A percentile compares a stretch with the other conserved stretches of the same genome.
Conservation (phyloP, 495 filamentous ascomycete species). For the Aspergillus kassunensis region DNA sequence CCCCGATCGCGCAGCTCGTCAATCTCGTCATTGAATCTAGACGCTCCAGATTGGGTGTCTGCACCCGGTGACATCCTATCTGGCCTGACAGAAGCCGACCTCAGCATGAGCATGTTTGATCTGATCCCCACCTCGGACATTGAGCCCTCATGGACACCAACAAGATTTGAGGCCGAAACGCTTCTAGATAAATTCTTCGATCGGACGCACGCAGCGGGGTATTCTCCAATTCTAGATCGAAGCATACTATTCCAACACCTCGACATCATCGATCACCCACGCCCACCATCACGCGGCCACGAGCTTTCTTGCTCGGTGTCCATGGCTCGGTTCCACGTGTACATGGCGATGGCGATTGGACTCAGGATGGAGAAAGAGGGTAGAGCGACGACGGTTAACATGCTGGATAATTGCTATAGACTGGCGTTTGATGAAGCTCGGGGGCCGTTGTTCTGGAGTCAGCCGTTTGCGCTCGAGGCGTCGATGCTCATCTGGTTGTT, state of each 20-base stretch:
- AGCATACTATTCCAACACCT: slow-evolving; percentile 6
- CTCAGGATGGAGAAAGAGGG: slow-evolving; percentile 8
- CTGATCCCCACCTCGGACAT: neutral
- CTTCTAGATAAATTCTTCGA: slow-evolving; percentile 14
- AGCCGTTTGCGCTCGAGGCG: slow-evolving; percentile 2
- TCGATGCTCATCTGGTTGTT: slow-evolving; percentile 13
- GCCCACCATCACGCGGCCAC: neutral
- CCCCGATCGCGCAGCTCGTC: slow-evolving; percentile 15
- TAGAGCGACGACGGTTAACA: neutral
- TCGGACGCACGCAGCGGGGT: neutral
- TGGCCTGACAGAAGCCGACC: neutral
- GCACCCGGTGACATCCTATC: neutral
- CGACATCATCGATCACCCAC: slow-evolving; percentile 1
- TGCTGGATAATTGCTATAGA: slow-evolving; percentile 15
- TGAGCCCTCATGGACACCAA: neutral
- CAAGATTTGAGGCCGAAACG: slow-evolving; percentile 6
- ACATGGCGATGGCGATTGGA: slow-evolving; percentile 19
- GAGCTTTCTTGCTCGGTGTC: neutral
- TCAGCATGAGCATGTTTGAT: neutral
- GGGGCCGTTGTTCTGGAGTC: slow-evolving; percentile 11
- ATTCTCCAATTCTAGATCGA: neutral
- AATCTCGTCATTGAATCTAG: slow-evolving; percentile 13
- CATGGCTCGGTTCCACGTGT: slow-evolving; percentile 17
- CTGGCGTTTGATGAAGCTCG: slow-evolving; percentile 13
- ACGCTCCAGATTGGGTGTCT: slow-evolving; percentile 7